A percentile compares a stretch with the other conserved stretches of the same genome.
These are phyloP conservation scores for Monosporascus ibericus DNA, from an alignment of 2,329 filamentous ascomycete species.

Conservation along the genomic window DNA sequence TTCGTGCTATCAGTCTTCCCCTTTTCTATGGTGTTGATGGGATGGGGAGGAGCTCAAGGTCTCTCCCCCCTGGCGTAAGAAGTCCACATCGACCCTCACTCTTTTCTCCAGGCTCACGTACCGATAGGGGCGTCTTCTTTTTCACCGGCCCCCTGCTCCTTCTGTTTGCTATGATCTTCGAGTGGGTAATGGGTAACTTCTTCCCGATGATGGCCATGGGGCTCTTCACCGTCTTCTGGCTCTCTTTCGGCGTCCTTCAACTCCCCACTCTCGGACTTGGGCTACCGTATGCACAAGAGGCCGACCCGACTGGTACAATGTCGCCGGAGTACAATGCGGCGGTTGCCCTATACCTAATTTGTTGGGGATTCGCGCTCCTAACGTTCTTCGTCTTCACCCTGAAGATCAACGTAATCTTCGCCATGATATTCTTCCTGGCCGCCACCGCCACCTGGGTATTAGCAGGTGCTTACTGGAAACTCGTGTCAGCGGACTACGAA, in stretches of 20 bases:
- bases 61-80: slow-evolving; percentile 27
- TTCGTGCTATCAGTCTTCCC: slow-evolving; percentile 33
- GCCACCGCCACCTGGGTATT: slow-evolving; percentile 1
- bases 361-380: slow-evolving; percentile 2
- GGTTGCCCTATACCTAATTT: neutral
- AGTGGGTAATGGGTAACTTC: slow-evolving; percentile 4
- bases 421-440: neutral
- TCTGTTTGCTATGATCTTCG: slow-evolving; percentile 2
- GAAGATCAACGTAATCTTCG: slow-evolving; percentile 2
- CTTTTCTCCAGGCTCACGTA: neutral
- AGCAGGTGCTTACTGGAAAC: neutral
- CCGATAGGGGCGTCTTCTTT: slow-evolving; percentile 30
- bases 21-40: slow-evolving; percentile 31
- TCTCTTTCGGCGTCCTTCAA: slow-evolving; percentile 2
- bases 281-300: neutral
- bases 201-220: slow-evolving; percentile 4
- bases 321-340: slow-evolving; percentile 2
- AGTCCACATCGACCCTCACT: slow-evolving; percentile 3
- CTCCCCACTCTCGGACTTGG: neutral
- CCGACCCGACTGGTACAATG: neutral
- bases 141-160: slow-evolving; percentile 13
- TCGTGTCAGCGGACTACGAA: slow-evolving; percentile 24
- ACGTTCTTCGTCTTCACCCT: slow-evolving; percentile 5
- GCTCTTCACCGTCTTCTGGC: slow-evolving; percentile 3
- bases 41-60: slow-evolving; percentile 29